Evolutionary conservation across 768 basidiomycete species (phyloP).

Genomic region (Kondoa subrosea): DNA sequence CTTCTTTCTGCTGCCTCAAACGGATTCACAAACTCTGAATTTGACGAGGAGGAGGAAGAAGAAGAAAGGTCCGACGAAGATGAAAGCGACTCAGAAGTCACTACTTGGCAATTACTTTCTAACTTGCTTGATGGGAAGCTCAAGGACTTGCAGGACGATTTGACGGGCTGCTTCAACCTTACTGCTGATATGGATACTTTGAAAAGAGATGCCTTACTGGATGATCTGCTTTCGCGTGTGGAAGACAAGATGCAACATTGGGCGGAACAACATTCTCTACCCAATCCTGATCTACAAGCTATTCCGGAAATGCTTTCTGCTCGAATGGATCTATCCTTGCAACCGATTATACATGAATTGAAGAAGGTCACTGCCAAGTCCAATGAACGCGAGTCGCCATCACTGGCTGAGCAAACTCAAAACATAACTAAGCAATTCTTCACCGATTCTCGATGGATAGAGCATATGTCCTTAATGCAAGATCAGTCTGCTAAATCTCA

Average conservation of each 20-base stretch:
- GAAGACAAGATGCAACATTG: not conserved
- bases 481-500: too few species aligned
- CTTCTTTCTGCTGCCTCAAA: not conserved
- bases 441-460: too few species aligned
- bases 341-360: too few species aligned
- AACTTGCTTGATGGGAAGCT: constrained; percentile 3
- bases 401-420: too few species aligned
- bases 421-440: too few species aligned
- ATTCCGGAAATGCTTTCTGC: not conserved
- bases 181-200: constrained; percentile 5
- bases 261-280: not conserved
- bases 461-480: too few species aligned
- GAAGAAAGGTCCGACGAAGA: not conserved
- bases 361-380: too few species aligned
- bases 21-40: not conserved
- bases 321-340: too few species aligned
- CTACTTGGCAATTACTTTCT: not conserved
- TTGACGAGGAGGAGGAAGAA: not conserved
- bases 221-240: not conserved
- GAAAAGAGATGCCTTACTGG: constrained; percentile 5
- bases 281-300: not conserved
- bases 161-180: not conserved
- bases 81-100: not conserved
- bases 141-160: not conserved
- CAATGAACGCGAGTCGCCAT: too few species aligned